Percentiles rank a stretch among this genome's conserved stretches.
Evolutionary conservation across 2,329 filamentous ascomycete species (phyloP).

Genomic region (Gnomoniopsis sp.): DNA sequence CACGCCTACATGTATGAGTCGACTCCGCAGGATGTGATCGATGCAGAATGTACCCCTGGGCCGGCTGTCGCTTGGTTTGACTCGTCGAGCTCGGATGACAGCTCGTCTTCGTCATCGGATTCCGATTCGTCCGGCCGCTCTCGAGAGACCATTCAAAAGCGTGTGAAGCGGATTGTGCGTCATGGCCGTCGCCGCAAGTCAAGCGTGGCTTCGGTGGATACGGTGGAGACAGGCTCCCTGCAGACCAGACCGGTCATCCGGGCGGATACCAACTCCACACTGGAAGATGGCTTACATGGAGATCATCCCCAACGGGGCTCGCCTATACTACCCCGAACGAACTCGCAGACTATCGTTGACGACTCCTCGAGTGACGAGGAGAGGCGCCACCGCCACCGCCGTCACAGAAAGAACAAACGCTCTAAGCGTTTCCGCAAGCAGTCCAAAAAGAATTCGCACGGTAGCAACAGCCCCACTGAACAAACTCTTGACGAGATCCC

Average conservation of each 20-base stretch:
- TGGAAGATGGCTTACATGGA: constrained; percentile 37
- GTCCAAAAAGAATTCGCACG: constrained; percentile 39
- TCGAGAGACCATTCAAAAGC: constrained; percentile 64
- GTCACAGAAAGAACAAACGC: constrained; percentile 33
- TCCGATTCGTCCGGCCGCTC: constrained; percentile 65
- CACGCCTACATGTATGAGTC: constrained; percentile 91
- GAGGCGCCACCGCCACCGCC: constrained; percentile 24
- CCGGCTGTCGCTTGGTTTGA: constrained; percentile 80
- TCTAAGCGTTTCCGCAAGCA: constrained; percentile 38
- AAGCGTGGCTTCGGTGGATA: constrained; percentile 67
- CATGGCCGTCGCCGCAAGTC: constrained; percentile 72
- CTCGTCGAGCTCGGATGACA: constrained; percentile 56
- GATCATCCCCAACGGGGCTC: constrained; percentile 32
- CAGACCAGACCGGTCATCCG: constrained; percentile 41
- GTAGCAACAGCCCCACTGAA: constrained; percentile 25
- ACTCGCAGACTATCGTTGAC: constrained; percentile 27
- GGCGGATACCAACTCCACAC: constrained; percentile 29
- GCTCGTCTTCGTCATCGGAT: constrained; percentile 60
- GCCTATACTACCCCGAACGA: constrained; percentile 30
- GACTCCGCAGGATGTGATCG: constrained; percentile 87
- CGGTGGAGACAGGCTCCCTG: constrained; percentile 28
- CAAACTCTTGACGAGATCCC: constrained; percentile 32
- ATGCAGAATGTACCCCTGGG: constrained; percentile 85
- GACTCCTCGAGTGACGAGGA: constrained; percentile 47
- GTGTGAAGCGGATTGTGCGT: constrained; percentile 72